Evolutionary conservation across 331 rosid species (phyloP), one percentile per base, ranked within the genome.

Genomic region (Stylosanthes scabra): DNA sequence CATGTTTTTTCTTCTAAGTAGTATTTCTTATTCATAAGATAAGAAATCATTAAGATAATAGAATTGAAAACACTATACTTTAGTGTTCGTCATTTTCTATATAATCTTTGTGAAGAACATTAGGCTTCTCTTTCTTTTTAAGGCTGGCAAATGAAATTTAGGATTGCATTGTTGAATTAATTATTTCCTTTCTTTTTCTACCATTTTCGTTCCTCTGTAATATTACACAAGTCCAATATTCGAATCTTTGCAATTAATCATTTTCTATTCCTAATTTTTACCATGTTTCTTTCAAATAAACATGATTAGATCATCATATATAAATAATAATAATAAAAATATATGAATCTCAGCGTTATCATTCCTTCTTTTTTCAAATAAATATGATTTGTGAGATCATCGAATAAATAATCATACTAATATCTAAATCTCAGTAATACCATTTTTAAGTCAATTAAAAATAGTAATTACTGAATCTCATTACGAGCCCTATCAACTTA

Each of bases 1-100:
- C 67, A 0, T 93, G 96, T 34, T 59, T 64, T 55, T 87, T 90
- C 59, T 89, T 87, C 62, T 84, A 68, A 66, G 39, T 34, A 34
- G 39, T 50, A 11, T 76, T 67, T 61, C 31, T 44, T 47, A 45
- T 73, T 72, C 71, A 55, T 20, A 20, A 20, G 25, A 20, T 20
- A 20, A 11, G 7, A 80, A 11, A 41, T 63, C 71, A 44, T 42
- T 20, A 13, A 49, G 75, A 44, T 41, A 59, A 51, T 71, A 83
- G 15, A 72, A 62, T 15, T 34, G 56, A 52, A 72, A 72, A 62
- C 59, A 15, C 66, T 56, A 47, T 40, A 50, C 41, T 68, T 50
- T 49, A 62, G 34, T 55, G 4, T 27, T 45, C 20, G 57, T 55
- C 25, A 47, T 72, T 52, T 62, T 4, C 13, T 67, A 66, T 37